phyloP scores from a whole-genome alignment of 257 asterid genomes.

The Ligustrum vulgare region DNA sequence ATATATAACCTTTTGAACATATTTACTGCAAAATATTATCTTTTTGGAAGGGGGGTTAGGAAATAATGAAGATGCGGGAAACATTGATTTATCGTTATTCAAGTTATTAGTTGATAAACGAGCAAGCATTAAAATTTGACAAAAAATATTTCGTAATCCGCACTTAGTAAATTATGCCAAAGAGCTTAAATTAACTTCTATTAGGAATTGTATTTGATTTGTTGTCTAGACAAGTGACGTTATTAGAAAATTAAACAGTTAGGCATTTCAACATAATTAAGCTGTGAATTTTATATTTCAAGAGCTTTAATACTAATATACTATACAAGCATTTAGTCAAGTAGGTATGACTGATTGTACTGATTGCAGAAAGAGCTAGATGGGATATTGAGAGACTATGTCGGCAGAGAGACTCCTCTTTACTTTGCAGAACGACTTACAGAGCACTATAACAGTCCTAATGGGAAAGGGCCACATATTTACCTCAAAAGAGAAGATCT shows the following conservation, averaged over 20 bases:
- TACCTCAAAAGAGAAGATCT: conserved; percentile 94
- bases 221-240: neutral
- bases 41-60: too few species aligned
- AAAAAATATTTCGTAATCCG: neutral
- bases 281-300: neutral
- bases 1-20: too few species aligned
- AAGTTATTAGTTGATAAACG: too few species aligned
- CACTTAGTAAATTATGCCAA: neutral
- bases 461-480: conserved; percentile 83
- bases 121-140: neutral
- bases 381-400: conserved; percentile 86
- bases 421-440: conserved; percentile 91
- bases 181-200: neutral
- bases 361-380: conserved; percentile 66
- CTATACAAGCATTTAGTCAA: neutral
- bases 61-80: too few species aligned
- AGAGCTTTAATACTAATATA: neutral
- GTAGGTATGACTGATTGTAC: neutral
- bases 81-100: too few species aligned
- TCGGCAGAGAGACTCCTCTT: conserved; percentile 93
- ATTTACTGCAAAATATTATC: too few species aligned
- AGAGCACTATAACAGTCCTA: conserved; percentile 66
- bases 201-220: too few species aligned
- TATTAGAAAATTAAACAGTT: neutral
- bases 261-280: neutral